Evolutionary conservation across 1,139 yeast genomes (phyloP).

Genomic region (Saccharomyces hybrid): DNA sequence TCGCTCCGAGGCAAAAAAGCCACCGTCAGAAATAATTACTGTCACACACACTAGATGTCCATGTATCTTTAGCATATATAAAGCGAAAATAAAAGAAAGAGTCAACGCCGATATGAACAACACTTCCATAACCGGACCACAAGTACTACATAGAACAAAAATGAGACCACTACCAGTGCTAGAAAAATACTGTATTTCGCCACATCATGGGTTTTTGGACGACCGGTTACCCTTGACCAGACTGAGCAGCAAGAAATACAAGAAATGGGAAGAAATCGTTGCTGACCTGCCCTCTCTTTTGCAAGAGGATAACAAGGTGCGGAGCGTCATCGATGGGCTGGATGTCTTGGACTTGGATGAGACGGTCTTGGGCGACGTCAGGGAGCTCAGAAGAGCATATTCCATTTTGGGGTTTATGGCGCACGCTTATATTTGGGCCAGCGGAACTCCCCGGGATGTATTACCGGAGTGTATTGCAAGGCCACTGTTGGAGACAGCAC

Average conservation of each 20-base stretch:
- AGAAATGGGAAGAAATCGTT: not conserved
- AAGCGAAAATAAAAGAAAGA: constrained; percentile 1
- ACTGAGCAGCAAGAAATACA: not conserved
- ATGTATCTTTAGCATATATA: not conserved
- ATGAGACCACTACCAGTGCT: not conserved
- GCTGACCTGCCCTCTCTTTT: not conserved
- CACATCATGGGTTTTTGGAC: not conserved
- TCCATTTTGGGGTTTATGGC: constrained; percentile 68
- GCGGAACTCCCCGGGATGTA: constrained; percentile 55
- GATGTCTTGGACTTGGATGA: not conserved
- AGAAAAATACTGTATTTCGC: not conserved
- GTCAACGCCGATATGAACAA: not conserved
- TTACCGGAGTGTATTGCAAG: constrained; percentile 62
- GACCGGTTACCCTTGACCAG: not conserved
- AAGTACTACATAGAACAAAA: not conserved
- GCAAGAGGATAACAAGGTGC: not conserved
- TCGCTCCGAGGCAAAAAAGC: constrained; percentile 1
- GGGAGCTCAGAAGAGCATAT: constrained; percentile 71
- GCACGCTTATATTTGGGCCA: constrained; percentile 88
- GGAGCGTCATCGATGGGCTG: not conserved
- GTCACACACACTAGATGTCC: not conserved
- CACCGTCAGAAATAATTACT: not conserved
- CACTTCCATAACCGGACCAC: not conserved
- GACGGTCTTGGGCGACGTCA: constrained; percentile 28
- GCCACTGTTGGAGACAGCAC: constrained; percentile 58